These are phyloP conservation scores for Exophiala xenobiotica DNA, from an alignment of 2,329 filamentous ascomycete genomes.

Conservation along the genomic window DNA sequence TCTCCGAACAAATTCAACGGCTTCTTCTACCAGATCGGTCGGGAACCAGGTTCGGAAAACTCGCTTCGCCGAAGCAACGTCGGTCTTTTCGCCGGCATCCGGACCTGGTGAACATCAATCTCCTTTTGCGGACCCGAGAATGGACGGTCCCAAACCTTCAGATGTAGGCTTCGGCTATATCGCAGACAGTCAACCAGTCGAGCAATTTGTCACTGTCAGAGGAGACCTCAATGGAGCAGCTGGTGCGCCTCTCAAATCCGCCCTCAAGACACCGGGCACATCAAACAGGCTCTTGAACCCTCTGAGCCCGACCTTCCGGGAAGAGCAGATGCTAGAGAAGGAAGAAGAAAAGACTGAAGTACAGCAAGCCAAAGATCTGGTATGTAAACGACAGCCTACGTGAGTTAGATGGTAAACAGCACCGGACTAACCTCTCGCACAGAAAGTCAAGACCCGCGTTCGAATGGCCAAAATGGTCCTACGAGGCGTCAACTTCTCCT, in stretches of 20 bases:
- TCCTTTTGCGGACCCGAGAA: constrained; percentile 53
- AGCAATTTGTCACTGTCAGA: constrained; percentile 54
- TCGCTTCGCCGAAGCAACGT: constrained; percentile 65
- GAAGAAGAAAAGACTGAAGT: constrained; percentile 77
- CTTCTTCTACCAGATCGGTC: constrained; percentile 35
- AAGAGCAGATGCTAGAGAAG: constrained; percentile 85
- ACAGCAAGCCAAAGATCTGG: constrained; percentile 82
- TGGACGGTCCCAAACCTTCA: constrained; percentile 57
- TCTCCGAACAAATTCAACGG: constrained; percentile 30
- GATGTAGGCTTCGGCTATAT: constrained; percentile 95
- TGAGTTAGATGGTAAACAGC: constrained; percentile 38
- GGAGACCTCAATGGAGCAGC: constrained; percentile 25
- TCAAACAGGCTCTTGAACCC: constrained; percentile 74
- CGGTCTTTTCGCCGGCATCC: constrained; percentile 60
- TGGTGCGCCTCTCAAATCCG: constrained; percentile 74
- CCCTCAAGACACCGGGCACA: constrained; percentile 82
- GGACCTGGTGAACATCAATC: constrained; percentile 47
- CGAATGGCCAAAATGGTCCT: constrained; percentile 92
- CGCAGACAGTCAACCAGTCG: constrained; percentile 51
- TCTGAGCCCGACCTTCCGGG: constrained; percentile 84
- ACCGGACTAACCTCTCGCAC: constrained; percentile 28
- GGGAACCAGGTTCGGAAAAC: constrained; percentile 57
- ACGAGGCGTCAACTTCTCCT: constrained; percentile 95
- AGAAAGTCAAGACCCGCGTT: constrained; percentile 92
- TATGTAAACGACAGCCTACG: constrained; percentile 51